Conservation (phyloP, 768 basidiomycete species). For the Mycena belliarum region DNA sequence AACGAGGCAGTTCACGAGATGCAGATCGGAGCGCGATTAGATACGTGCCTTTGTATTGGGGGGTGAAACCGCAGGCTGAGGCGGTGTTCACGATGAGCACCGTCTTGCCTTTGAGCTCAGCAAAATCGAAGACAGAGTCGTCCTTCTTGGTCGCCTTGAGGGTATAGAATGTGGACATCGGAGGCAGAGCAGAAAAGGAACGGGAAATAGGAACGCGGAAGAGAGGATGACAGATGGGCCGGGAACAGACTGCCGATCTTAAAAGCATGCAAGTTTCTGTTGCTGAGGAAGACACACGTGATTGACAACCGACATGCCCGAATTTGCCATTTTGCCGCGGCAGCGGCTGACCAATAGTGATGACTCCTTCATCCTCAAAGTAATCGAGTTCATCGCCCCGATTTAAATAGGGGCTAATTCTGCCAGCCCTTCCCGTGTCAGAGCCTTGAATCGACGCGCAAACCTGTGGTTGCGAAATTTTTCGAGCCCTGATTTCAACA, state of each 20-base stretch:
- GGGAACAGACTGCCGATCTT: constrained; percentile 3
- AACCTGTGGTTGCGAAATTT: constrained; percentile 45
- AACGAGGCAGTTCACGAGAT: not conserved
- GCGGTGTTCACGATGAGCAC: constrained; percentile 81
- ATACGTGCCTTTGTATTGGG: constrained; percentile 66
- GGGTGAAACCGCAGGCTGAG: constrained; percentile 82
- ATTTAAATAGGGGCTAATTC: constrained; percentile 25
- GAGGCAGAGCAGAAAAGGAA: constrained; percentile 23
- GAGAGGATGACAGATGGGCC: constrained; percentile 3
- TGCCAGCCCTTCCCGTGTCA: constrained; percentile 49
- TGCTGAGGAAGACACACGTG: not conserved
- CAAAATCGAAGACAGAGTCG: constrained; percentile 59
- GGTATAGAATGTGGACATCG: constrained; percentile 57
- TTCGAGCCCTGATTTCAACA: constrained; percentile 52
- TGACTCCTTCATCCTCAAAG: too few species aligned
- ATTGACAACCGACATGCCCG: not conserved
- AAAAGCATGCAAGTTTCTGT: constrained; percentile 2
- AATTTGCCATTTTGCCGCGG: too few species aligned
- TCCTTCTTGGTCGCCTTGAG: constrained; percentile 67
- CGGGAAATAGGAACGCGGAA: constrained; percentile 7
- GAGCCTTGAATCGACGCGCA: constrained; percentile 42
- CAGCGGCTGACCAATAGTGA: too few species aligned
- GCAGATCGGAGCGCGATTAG: not conserved
- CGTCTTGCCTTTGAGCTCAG: constrained; percentile 72
- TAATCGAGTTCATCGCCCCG: not conserved